Conservation (phyloP, 768 basidiomycete genomes). For the Dioszegia aurantiaca region DNA sequence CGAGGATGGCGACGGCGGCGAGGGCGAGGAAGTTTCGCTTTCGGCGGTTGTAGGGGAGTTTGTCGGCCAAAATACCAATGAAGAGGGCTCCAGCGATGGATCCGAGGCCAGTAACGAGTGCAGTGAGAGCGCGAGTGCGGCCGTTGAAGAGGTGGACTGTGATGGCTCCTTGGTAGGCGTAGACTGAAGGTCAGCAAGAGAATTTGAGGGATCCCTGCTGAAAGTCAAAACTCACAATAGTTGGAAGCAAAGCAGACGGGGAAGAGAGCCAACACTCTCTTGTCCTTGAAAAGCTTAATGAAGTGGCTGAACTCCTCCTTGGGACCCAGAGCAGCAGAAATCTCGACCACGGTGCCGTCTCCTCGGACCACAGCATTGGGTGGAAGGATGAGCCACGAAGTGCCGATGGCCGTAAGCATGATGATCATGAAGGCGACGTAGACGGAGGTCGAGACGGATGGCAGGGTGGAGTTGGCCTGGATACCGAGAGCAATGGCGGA, state of each 20-base stretch:
- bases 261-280: conserved; percentile 54
- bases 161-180: conserved; percentile 55
- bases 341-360: conserved; percentile 55
- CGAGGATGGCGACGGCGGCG: conserved; percentile 48
- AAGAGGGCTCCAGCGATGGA: conserved; percentile 56
- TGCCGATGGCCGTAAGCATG: conserved; percentile 55
- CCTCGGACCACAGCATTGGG: conserved; percentile 53
- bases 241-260: conserved; percentile 55
- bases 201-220: conserved; percentile 30
- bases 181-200: conserved; percentile 37
- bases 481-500: conserved; percentile 69
- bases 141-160: conserved; percentile 55
- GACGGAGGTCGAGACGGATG: conserved; percentile 53
- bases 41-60: conserved; percentile 49
- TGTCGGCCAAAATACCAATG: conserved; percentile 56
- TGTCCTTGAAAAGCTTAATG: conserved; percentile 54
- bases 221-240: conserved; percentile 30
- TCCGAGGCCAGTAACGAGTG: conserved; percentile 53
- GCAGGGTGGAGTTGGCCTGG: conserved; percentile 54
- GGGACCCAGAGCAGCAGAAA: conserved; percentile 47
- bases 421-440: conserved; percentile 56
- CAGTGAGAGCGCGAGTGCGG: conserved; percentile 56
- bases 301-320: conserved; percentile 36
- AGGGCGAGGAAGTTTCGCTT: conserved; percentile 55
- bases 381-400: conserved; percentile 53